Conservation (phyloP, 1,284 basidiomycete genomes). For the Cystobasidium sp. region DNA sequence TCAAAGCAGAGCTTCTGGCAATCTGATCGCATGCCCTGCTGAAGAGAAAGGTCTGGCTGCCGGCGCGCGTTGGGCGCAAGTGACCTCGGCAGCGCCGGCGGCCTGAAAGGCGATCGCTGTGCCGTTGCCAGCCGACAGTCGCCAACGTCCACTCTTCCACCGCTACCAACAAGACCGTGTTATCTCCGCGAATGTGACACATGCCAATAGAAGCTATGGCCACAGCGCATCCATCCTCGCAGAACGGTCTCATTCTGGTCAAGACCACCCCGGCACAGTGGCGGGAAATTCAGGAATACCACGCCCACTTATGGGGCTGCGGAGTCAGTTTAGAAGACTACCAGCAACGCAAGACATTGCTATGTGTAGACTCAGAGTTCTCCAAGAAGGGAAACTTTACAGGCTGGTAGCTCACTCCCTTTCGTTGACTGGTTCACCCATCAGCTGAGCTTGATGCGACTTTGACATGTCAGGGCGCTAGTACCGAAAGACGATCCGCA, state of each 20-base stretch:
- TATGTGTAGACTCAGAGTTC: slow-evolving; percentile 7
- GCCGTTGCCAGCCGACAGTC: too few species aligned
- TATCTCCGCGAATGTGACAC: too few species aligned
- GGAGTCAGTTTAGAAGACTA: slow-evolving; percentile 22
- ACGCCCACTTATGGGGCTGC: slow-evolving; percentile 9
- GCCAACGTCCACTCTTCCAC: too few species aligned
- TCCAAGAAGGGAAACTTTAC: background rate
- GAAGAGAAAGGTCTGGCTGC: too few species aligned
- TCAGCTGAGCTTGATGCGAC: too few species aligned
- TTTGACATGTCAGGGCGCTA: slow-evolving; percentile 6
- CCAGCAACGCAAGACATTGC: slow-evolving; percentile 2
- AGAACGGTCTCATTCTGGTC: slow-evolving; percentile 5
- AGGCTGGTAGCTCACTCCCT: slow-evolving; percentile 3
- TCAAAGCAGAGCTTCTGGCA: too few species aligned
- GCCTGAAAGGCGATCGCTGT: too few species aligned
- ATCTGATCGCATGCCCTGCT: too few species aligned
- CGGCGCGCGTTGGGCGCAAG: too few species aligned
- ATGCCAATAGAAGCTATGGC: background rate
- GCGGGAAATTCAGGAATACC: slow-evolving; percentile 13
- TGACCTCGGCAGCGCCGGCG: too few species aligned
- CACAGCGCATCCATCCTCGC: background rate
- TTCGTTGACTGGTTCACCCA: too few species aligned
- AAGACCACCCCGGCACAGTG: background rate
- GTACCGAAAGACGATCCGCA: slow-evolving; percentile 18
- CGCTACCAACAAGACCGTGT: too few species aligned